Conservation (phyloP, 208 protist species). For the Trypanosoma cruzi region DNA sequence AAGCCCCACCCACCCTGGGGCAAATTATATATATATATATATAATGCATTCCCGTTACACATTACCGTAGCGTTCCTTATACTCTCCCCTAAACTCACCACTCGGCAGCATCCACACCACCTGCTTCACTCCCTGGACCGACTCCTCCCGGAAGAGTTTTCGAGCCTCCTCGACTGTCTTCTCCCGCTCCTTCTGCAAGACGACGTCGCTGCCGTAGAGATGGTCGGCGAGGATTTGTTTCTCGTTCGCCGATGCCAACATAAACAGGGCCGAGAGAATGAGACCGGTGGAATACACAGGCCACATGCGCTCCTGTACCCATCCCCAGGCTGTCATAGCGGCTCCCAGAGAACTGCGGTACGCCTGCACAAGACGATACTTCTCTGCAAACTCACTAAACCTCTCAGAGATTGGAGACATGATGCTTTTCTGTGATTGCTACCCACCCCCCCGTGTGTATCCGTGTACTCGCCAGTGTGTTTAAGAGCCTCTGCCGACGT, state of each 20-base stretch:
- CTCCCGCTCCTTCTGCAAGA: constrained; percentile 38
- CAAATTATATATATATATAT: not conserved
- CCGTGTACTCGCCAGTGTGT: not conserved
- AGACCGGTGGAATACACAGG: constrained; percentile 78
- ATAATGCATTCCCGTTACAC: not conserved
- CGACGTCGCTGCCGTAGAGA: constrained; percentile 52
- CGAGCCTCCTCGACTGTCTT: constrained; percentile 18
- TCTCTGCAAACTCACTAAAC: constrained; percentile 45
- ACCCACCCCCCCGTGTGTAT: not conserved
- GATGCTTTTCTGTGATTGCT: constrained; percentile 7
- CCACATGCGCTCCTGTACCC: constrained; percentile 72
- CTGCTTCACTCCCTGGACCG: constrained; percentile 79
- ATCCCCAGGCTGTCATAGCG: constrained; percentile 43
- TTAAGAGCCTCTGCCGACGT: not conserved
- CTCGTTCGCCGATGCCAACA: constrained; percentile 73
- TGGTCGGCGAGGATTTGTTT: constrained; percentile 89
- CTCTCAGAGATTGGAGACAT: constrained; percentile 30
- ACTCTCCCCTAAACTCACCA: constrained; percentile 58
- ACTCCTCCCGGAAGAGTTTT: constrained; percentile 85
- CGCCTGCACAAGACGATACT: constrained; percentile 37
- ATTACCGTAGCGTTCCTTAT: constrained; percentile 48
- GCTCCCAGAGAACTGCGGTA: constrained; percentile 27
- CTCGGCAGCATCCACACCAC: constrained; percentile 78
- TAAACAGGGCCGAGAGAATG: constrained; percentile 72
- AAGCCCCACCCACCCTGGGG: too few relatives aligned